Base-by-base conservation (phyloP, 31 red algal species). In the Odonthalia washingtoniensis region DNA sequence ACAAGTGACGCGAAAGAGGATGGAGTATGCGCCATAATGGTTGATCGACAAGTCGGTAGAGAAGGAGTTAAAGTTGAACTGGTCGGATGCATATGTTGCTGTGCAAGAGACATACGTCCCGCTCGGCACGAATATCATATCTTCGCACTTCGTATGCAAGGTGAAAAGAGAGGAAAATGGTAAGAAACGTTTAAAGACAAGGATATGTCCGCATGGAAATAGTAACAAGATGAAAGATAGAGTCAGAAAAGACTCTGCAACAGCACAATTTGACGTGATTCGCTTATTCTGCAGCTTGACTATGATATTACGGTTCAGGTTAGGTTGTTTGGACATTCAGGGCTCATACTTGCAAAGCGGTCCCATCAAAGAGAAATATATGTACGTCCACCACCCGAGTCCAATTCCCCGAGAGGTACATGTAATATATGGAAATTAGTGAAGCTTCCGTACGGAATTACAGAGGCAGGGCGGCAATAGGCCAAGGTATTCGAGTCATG, bases 381-480 rank as follows among this genome's bases (percentile, higher is more conserved):
- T 45, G 80, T 83, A 2, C 80, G n/a, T n/a, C n/a, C n/a, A n/a
- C n/a, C n/a, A n/a, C n/a, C n/a, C n/a, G n/a, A n/a, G n/a, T n/a
- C n/a, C 44, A 49, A 39, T 65, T 6, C 80, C 80, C 17, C 18
- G 4, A 0, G 80, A 83, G 38, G 67, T 62, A 65, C 18, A 35
- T 12, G 80, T 62, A 2, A 39, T n/a, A n/a, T n/a, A n/a, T n/a
- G n/a, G n/a, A n/a, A n/a, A n/a, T n/a, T 86, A 30, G 18, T 75
- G 4, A 74, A 75, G 36, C 70, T 74, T 3, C 70, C 82, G 45
- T 86, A 86, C 28, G 70, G 82, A 0, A 60, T 86, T 0, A 64
- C 44, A 32, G 82, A 86, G 63, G 82, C 82, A 28, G 82, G 70
- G 5, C 9, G 82, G 14, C 82, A 75, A 45, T 86, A 49, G 82